Evolutionary conservation across 75 land plant genomes (phyloP), one percentile per base, ranked within the genome.

Genomic region (Pinus tabuliformis): DNA sequence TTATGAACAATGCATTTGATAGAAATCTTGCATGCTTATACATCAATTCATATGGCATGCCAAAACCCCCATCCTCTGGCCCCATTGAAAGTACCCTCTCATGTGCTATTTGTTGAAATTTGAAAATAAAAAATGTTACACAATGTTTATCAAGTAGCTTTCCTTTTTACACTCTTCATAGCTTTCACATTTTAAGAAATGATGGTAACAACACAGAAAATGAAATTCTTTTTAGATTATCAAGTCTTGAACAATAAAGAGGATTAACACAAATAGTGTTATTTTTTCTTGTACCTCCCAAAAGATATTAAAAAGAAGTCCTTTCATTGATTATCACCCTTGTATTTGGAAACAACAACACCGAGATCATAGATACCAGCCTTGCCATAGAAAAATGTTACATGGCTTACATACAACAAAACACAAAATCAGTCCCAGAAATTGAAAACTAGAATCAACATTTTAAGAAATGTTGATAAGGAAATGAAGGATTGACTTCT

Each of bases 1-100:
- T 94, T 20, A 94, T 80, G 81, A 89, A 91, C 58, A 91, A 70
- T 15, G 92, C 84, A 24, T 90, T 87, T 89, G 89, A 94, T 17
- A 91, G 77, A 65, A 87, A 91, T 17, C 96, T 92, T 74, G 90
- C 92, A 33, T 94, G 81, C 13, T 94, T 91, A 72, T 91, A 85
- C 42, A 89, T 82, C 58, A 93, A 86, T 63, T 93, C 96, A 73
- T 93, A 93, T 14, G 96, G 87, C 94, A 90, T 90, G 65, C 94
- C 94, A 60, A 90, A 80, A 33, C 95, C 91, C 61, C 91, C 88
- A 33, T 89, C 91, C 57, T 86, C 80, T 9, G 89, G 89, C 42
- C n/a, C n/a, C n/a, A n/a, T n/a, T n/a, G n/a, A n/a, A n/a, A n/a
- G n/a, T n/a, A n/a, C n/a, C n/a, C 56, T 83, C 68, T 93, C 89